These are phyloP conservation scores for Quercus suber DNA, from an alignment of 306 rosid genomes.

Conservation along the genomic window DNA sequence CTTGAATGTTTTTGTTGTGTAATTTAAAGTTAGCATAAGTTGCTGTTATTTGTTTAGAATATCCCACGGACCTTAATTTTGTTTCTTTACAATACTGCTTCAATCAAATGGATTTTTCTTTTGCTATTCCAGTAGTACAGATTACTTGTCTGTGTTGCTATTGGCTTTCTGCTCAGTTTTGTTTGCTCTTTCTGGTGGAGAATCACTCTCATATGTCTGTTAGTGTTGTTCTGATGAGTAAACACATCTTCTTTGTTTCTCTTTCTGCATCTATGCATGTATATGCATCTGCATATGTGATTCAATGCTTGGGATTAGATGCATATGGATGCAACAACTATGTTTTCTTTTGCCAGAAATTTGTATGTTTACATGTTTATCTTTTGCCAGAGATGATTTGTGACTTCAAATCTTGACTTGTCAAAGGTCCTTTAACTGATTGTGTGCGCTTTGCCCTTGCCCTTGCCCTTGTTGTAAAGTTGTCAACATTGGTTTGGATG, in stretches of 20 bases:
- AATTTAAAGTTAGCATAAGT: not conserved
- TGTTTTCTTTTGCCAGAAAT: not conserved
- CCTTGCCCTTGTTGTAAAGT: too few species aligned
- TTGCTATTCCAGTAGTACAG: not conserved
- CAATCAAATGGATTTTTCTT: not conserved
- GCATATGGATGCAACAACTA: not conserved
- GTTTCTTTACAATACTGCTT: not conserved
- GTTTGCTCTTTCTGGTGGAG: not conserved
- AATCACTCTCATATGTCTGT: not conserved
- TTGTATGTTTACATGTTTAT: not conserved
- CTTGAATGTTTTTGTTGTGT: constrained; percentile 22
- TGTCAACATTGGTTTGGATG: too few species aligned
- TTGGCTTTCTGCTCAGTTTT: not conserved
- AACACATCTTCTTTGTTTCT: not conserved
- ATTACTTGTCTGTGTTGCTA: not conserved
- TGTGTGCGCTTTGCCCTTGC: not conserved
- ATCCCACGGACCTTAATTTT: not conserved
- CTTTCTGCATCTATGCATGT: not conserved
- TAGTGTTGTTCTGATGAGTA: not conserved
- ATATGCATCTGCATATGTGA: not conserved
- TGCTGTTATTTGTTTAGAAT: not conserved
- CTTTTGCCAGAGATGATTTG: not conserved
- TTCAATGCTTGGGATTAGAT: not conserved
- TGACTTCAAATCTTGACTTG: not conserved
- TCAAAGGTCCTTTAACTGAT: not conserved